Base-by-base conservation (phyloP, 208 protist species). In the Trypanosoma brucei region DNA sequence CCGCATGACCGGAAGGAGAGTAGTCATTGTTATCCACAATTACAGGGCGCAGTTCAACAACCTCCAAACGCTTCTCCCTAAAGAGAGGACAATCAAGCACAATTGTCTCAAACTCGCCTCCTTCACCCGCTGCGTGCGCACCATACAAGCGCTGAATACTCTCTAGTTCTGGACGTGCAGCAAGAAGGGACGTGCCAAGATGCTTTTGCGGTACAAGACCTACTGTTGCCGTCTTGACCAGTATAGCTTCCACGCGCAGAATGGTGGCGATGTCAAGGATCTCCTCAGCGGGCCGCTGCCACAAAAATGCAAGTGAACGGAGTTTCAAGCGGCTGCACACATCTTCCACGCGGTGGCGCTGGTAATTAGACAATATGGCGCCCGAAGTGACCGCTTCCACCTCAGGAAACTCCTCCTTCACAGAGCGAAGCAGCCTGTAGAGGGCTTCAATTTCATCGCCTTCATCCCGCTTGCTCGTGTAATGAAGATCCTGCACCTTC, bases 51-150 rank as follows among this genome's bases (percentile, higher is more conserved):
- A 87, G 35, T n/a, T 46, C 50, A 3, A 31, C 56, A 57, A 92
- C 70, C 0, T 60, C 57, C 34, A 93, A 64, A 6, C 65, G 68
- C 54, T 79, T 52, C 13, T 52, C 3, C 0, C 9, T 52, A 60
- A 85, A 93, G 8, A 99, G 71, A 0, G 98, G 98, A 69, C 95
- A 98, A 72, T 99, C 95, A 0, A 99, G 70, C 13, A 97, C 93
- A n/a, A 99, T 86, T 6, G 98, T 99, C 75, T 99, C 98, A 84
- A 98, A 99, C 83, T 99, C 98, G 35, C 98, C 98, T 33, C 98
- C 98, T 68, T 99, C 98, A 7, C 98, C 98, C 59, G 98, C 98
- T n/a, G 93, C 84, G 78, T 99, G 87, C 0, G 76, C 72, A 4
- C 84, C 80, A 42, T 97, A 91, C 49, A 77, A 62, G 22, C 46